Evolutionary conservation across 768 basidiomycete genomes (phyloP).

Genomic region (Boletus sensibilis): DNA sequence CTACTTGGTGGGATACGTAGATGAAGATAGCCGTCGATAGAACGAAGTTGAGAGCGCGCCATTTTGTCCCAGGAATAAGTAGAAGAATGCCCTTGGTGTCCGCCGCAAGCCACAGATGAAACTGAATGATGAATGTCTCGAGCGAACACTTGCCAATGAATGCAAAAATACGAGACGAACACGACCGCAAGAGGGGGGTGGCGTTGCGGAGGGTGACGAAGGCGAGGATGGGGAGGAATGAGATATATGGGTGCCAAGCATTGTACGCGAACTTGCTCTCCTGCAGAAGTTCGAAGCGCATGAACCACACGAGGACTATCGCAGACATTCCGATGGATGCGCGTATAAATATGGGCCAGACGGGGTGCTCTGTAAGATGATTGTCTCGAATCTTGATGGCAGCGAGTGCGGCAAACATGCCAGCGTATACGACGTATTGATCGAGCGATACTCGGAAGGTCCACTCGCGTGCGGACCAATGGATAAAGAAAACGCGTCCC

Average conservation of each 20-base stretch:
- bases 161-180: conserved; percentile 65
- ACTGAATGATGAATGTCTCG: conserved; percentile 91
- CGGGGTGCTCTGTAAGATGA: conserved; percentile 63
- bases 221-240: conserved; percentile 74
- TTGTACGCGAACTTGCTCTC: conserved; percentile 87
- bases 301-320: conserved; percentile 69
- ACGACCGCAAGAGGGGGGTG: conserved; percentile 65
- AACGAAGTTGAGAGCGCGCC: conserved; percentile 76
- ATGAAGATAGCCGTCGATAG: conserved; percentile 77
- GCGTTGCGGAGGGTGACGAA: conserved; percentile 80
- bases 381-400: conserved; percentile 75
- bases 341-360: conserved; percentile 59
- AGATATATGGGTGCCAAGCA: conserved; percentile 77
- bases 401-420: conserved; percentile 75
- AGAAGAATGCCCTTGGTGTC: conserved; percentile 82
- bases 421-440: conserved; percentile 84
- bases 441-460: conserved; percentile 86
- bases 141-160: conserved; percentile 86
- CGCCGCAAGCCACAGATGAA: conserved; percentile 81
- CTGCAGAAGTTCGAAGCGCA: conserved; percentile 75
- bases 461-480: conserved; percentile 88
- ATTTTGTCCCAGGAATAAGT: conserved; percentile 69
- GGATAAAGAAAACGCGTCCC: conserved; percentile 64
- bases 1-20: conserved; percentile 74
- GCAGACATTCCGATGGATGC: conserved; percentile 48